Evolutionary conservation across 306 rosid species (phyloP).

Genomic region (Fragaria ananassa): DNA sequence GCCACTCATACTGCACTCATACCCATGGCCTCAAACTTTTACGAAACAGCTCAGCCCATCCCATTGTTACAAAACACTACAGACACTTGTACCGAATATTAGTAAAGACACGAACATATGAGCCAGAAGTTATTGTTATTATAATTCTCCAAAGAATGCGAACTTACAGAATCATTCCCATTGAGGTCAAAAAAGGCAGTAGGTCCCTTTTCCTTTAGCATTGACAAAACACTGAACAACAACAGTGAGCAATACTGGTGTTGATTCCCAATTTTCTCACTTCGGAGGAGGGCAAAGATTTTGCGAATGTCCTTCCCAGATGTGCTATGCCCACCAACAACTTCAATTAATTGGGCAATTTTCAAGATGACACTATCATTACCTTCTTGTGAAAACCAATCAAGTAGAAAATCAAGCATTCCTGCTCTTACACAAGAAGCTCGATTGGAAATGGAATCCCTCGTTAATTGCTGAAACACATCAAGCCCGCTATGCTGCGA

Average conservation of each 20-base stretch:
- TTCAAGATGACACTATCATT: conserved; percentile 61
- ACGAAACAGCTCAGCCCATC: too few species aligned
- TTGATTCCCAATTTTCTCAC: conserved; percentile 77
- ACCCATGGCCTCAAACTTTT: too few species aligned
- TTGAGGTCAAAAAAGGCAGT: conserved; percentile 91
- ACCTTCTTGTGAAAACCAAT: conserved; percentile 87
- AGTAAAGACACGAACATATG: conserved; percentile 4
- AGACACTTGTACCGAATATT: neutral
- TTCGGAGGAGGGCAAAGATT: conserved; percentile 85
- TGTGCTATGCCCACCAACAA: conserved; percentile 95
- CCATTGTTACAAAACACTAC: neutral
- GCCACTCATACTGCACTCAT: too few species aligned
- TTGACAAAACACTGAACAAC: conserved; percentile 75
- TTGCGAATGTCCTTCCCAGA: conserved; percentile 98
- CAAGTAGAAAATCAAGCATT: conserved; percentile 91
- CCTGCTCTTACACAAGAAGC: conserved; percentile 98
- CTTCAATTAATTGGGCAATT: conserved; percentile 84
- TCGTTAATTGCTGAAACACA: conserved; percentile 71
- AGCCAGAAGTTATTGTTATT: conserved; percentile 8
- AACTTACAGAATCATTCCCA: conserved; percentile 85
- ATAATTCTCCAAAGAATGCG: conserved; percentile 18
- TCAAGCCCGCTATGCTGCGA: conserved; percentile 73
- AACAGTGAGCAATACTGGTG: conserved; percentile 79
- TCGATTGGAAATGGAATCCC: conserved; percentile 87
- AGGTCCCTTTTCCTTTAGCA: conserved; percentile 95